Evolutionary conservation across 805 yeast genomes (phyloP), one percentile per base, ranked within the genome.

Genomic region (Wickerhamiella brachini): DNA sequence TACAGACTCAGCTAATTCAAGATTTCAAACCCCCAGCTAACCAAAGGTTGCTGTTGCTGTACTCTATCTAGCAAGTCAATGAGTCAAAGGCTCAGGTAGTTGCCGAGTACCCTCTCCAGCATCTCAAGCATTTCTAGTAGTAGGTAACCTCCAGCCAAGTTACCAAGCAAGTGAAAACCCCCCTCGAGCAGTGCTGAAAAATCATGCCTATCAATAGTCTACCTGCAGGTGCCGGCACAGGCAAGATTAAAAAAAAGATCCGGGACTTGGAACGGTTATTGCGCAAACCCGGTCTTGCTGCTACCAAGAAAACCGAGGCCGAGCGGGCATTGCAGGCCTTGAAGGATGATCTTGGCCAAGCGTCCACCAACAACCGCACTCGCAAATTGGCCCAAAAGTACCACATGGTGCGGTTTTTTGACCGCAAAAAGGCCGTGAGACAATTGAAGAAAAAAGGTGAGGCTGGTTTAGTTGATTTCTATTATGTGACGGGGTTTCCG

Each of bases 391-490:
- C 86, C 12, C 76, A 80, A 57, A 85, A 82, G 68, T 93, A 93
- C 65, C 96, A 87, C 63, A 88, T 87, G 89, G 87, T 93, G 47
- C 76, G 90, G 57, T 93, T 93, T 63, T 86, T 93, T 55, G 97
- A 89, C 66, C 79, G 76, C 62, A 86, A 87, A 69, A 89, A 88
- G 73, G 93, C 95, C 0, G 58, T 78, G 23, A 76, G 95, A 62
- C 76, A 71, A 52, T 78, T 85, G 61, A 83, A 81, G 56, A 69
- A 71, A 52, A 73, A 71, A 7, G 62, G 62, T 26, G 59, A 61
- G 18, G 60, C 53, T 13, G 57, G 56, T 38, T 59, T 62, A 13
- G 63, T 66, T 17, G 95, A 88, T 59, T 67, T 83, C 24, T 84
- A 84, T 31, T 89, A 89, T 63, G 79, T 81, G 12, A 73, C 80